Base-by-base conservation (phyloP, 2,329 filamentous ascomycete species). In the Daldinia eschscholtzii region DNA sequence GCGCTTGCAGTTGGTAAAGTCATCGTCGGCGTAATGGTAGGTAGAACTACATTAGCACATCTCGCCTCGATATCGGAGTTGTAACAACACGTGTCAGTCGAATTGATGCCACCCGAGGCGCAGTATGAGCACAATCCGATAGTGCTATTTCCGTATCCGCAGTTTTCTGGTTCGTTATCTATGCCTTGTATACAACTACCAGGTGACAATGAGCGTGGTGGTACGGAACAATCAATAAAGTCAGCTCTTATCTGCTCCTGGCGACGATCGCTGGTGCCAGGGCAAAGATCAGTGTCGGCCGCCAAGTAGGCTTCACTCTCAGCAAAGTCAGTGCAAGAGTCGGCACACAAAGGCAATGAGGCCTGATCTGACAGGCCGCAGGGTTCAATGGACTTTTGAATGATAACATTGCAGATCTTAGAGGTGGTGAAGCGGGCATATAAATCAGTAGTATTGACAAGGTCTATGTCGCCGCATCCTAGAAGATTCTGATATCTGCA, bases 381-480 rank as follows among this genome's bases (percentile, higher is more conserved):
- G 28, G 86, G 78, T 10, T 82, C 78, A 75, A 91, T 89, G 4
- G 96, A 98, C 78, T 93, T 94, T 81, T 99, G 96, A 57, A 99
- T 88, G 77, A 99, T 92, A 72, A 93, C 88, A 84, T 97, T 98
- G 86, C 96, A 99, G 72, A 99, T 87, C 71, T 97, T 91, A 68
- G 92, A 96, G 53, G 90, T 96, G 4, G 95, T 97, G 81, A 95
- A 99, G 75, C 96, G 91, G 56, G 96, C 95, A 81, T 99, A 99
- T 76, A 94, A 88, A 76, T 92, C 87, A 73, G 89, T 91, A 3
- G 93, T 91, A 78, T 97, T 92, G 63, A 88, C 89, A 64, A 94
- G 86, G 76, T 96, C 89, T 75, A 98, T 85, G 70, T 88, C 87
- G 55, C 87, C 85, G 79, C 96, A 99, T 63, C 95, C 95, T 71